phyloP scores from a whole-genome alignment of 192 early-diverging fungal species.

The Coemansia sp. region DNA sequence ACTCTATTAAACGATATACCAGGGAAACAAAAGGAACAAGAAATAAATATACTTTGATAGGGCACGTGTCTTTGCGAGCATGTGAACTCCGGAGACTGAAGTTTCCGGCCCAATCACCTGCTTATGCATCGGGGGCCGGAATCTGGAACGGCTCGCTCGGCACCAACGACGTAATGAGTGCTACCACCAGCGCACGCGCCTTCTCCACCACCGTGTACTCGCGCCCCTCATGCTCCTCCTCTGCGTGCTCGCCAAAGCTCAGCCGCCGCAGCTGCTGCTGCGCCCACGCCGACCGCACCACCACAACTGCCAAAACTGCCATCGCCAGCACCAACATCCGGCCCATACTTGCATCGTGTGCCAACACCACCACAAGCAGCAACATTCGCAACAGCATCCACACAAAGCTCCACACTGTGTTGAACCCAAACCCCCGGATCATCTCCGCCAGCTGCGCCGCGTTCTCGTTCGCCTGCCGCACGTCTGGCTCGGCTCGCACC shows the following conservation, averaged over 20 bases:
- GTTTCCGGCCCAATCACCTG: not conserved
- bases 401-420: slow-evolving; percentile 29
- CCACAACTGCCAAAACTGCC: slow-evolving; percentile 13
- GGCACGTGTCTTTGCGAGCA: not conserved
- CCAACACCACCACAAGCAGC: slow-evolving; percentile 33
- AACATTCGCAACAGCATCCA: slow-evolving; percentile 39
- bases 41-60: not conserved
- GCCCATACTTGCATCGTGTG: slow-evolving; percentile 40
- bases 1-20: not conserved
- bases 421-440: slow-evolving; percentile 28
- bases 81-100: not conserved
- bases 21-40: slow-evolving; percentile 3
- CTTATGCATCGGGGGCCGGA: slow-evolving; percentile 18
- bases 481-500: not conserved
- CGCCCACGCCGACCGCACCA: slow-evolving; percentile 23
- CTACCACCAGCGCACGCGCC: slow-evolving; percentile 35
- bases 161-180: slow-evolving; percentile 47
- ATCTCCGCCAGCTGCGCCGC: slow-evolving; percentile 14
- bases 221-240: slow-evolving; percentile 1
- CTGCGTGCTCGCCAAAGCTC: not conserved
- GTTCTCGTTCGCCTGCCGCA: slow-evolving; percentile 1
- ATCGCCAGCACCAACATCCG: slow-evolving; percentile 23
- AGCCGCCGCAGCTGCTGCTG: slow-evolving; percentile 15
- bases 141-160: slow-evolving; percentile 45
- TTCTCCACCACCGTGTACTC: slow-evolving; percentile 37